phyloP scores from a whole-genome alignment of 192 early-diverging fungal species.

The Thamnidium elegans region DNA sequence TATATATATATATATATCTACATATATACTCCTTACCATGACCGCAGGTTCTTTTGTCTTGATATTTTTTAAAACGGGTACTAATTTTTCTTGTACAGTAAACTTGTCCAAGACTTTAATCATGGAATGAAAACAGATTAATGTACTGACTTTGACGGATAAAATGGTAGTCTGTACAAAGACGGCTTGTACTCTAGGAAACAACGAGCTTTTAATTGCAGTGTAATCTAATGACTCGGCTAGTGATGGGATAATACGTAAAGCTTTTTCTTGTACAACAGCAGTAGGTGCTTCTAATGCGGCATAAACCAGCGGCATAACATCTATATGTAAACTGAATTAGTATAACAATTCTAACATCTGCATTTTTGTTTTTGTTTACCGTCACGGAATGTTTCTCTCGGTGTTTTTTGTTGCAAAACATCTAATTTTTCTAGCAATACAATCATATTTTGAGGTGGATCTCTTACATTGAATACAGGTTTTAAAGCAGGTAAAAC shows the following conservation, averaged over 20 bases:
- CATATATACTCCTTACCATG: slow-evolving; percentile 58
- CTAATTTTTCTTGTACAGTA: slow-evolving; percentile 67
- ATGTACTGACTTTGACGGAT: slow-evolving; percentile 67
- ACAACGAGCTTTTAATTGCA: slow-evolving; percentile 60
- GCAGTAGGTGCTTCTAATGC: slow-evolving; percentile 56
- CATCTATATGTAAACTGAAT: slow-evolving; percentile 33
- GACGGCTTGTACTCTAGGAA: slow-evolving; percentile 70
- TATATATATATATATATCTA: background rate
- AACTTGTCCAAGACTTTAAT: slow-evolving; percentile 64
- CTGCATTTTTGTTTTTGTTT: background rate
- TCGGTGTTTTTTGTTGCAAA: slow-evolving; percentile 62
- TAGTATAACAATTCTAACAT: background rate
- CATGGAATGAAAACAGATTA: slow-evolving; percentile 68
- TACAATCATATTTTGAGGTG: slow-evolving; percentile 66
- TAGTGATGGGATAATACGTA: slow-evolving; percentile 58
- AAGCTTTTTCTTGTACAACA: slow-evolving; percentile 62
- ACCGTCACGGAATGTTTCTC: slow-evolving; percentile 63
- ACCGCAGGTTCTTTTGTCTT: slow-evolving; percentile 75
- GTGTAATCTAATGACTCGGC: slow-evolving; percentile 57
- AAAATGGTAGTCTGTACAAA: slow-evolving; percentile 66
- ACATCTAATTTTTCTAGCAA: slow-evolving; percentile 64
- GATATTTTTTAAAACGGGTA: slow-evolving; percentile 76
- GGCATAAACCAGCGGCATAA: slow-evolving; percentile 73
- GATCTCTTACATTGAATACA: slow-evolving; percentile 56
- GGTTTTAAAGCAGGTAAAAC: slow-evolving; percentile 65